phyloP scores from a whole-genome alignment of 2,329 filamentous ascomycete genomes.

The Trichoderma polysporum region DNA sequence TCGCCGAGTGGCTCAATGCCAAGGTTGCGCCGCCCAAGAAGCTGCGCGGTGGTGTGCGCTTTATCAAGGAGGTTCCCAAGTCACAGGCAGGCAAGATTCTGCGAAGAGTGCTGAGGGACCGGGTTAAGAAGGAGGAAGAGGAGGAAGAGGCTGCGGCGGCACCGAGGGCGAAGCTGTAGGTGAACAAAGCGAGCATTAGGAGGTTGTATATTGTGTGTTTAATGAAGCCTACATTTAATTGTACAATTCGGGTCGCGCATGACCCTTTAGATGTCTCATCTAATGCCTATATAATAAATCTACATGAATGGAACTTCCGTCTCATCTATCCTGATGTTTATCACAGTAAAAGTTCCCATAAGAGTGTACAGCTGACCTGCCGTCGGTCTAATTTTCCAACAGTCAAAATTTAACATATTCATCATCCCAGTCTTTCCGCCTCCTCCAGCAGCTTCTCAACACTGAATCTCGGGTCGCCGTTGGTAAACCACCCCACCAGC shows the following conservation, averaged over 20 bases:
- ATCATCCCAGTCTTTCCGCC: slow-evolving; percentile 73
- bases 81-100: slow-evolving; percentile 57
- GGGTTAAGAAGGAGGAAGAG: slow-evolving; percentile 38
- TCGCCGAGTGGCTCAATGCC: slow-evolving; percentile 45
- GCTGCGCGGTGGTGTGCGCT: slow-evolving; percentile 68
- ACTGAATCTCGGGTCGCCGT: slow-evolving; percentile 75
- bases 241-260: not conserved
- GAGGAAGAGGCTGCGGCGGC: not conserved
- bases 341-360: not conserved
- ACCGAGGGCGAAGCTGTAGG: slow-evolving; percentile 39
- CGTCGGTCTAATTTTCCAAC: not conserved
- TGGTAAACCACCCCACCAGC: slow-evolving; percentile 78
- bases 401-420: not conserved
- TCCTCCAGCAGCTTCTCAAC: slow-evolving; percentile 86
- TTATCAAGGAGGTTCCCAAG: slow-evolving; percentile 68
- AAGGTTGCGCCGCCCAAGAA: slow-evolving; percentile 66
- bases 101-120: slow-evolving; percentile 49
- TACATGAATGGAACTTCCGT: not conserved
- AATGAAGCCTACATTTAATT: not conserved
- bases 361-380: not conserved
- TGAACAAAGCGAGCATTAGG: not conserved
- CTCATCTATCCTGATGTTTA: not conserved
- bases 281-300: slow-evolving; percentile 12
- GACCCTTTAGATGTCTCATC: not conserved
- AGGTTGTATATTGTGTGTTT: not conserved